These are phyloP conservation scores for Aspergillus haitiensis DNA, from an alignment of 495 filamentous ascomycete species.

Conservation along the genomic window DNA sequence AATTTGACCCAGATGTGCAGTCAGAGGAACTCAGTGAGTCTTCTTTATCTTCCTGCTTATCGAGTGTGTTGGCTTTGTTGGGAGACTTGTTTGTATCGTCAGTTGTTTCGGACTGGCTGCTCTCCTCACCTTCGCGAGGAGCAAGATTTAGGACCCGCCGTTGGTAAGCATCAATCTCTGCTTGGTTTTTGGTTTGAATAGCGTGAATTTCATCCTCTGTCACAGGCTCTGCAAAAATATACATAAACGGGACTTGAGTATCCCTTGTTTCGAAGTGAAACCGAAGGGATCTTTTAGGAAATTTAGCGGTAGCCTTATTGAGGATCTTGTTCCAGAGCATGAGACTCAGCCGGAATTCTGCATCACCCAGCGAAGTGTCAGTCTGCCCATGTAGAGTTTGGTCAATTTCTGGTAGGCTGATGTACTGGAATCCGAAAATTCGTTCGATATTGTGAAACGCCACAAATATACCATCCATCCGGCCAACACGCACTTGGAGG, in stretches of 20 bases:
- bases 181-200: slow-evolving; percentile 67
- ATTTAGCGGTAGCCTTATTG: slow-evolving; percentile 69
- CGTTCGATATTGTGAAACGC: slow-evolving; percentile 93
- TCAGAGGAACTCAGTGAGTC: background rate
- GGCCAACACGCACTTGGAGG: slow-evolving; percentile 89
- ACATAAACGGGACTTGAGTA: slow-evolving; percentile 66
- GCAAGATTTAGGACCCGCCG: slow-evolving; percentile 49
- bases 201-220: slow-evolving; percentile 64
- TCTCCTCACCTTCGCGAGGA: slow-evolving; percentile 23
- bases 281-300: slow-evolving; percentile 70
- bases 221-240: slow-evolving; percentile 85
- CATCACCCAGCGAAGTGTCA: slow-evolving; percentile 67
- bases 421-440: slow-evolving; percentile 97
- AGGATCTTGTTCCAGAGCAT: slow-evolving; percentile 74
- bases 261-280: slow-evolving; percentile 83
- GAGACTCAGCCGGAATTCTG: slow-evolving; percentile 83
- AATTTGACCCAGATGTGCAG: background rate
- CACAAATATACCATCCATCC: slow-evolving; percentile 99
- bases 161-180: slow-evolving; percentile 67
- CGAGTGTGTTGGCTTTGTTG: background rate
- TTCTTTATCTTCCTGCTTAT: background rate
- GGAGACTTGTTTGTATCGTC: background rate
- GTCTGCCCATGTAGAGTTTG: slow-evolving; percentile 70
- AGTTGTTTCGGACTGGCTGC: slow-evolving; percentile 1
- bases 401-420: slow-evolving; percentile 86